phyloP scores from a whole-genome alignment of 2,329 filamentous ascomycete species.

The Fusarium liriodendri region DNA sequence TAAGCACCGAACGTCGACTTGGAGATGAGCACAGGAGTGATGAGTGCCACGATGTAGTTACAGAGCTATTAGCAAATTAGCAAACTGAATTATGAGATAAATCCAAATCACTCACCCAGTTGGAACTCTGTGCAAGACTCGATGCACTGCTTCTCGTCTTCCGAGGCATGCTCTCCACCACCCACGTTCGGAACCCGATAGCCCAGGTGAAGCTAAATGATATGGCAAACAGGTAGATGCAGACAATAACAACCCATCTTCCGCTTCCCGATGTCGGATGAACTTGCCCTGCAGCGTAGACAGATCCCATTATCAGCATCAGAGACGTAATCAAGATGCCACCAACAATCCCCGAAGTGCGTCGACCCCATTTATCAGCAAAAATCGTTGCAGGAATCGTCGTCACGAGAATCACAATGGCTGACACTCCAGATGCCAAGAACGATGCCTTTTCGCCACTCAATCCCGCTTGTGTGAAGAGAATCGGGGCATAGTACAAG shows the following conservation, averaged over 20 bases:
- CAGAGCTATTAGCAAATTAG: slow-evolving; percentile 43
- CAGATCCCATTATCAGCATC: slow-evolving; percentile 64
- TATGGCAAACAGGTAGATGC: slow-evolving; percentile 61
- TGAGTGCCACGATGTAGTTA: slow-evolving; percentile 59
- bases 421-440: slow-evolving; percentile 69
- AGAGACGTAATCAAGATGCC: slow-evolving; percentile 61
- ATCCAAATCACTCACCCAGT: slow-evolving; percentile 53
- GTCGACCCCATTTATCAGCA: slow-evolving; percentile 67
- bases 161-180: slow-evolving; percentile 67
- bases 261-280: slow-evolving; percentile 50
- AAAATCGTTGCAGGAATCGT: slow-evolving; percentile 66
- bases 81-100: not conserved
- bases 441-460: slow-evolving; percentile 63
- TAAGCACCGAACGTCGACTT: slow-evolving; percentile 56
- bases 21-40: slow-evolving; percentile 55
- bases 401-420: slow-evolving; percentile 64
- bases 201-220: slow-evolving; percentile 62
- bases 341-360: slow-evolving; percentile 63
- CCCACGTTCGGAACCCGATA: slow-evolving; percentile 64
- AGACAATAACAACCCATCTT: slow-evolving; percentile 63
- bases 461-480: slow-evolving; percentile 71
- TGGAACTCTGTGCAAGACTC: slow-evolving; percentile 63
- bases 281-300: slow-evolving; percentile 59
- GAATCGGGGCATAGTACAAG: slow-evolving; percentile 69
- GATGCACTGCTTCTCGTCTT: slow-evolving; percentile 65